Evolutionary conservation across 306 rosid genomes (phyloP).

Genomic region (Rosa chinensis): DNA sequence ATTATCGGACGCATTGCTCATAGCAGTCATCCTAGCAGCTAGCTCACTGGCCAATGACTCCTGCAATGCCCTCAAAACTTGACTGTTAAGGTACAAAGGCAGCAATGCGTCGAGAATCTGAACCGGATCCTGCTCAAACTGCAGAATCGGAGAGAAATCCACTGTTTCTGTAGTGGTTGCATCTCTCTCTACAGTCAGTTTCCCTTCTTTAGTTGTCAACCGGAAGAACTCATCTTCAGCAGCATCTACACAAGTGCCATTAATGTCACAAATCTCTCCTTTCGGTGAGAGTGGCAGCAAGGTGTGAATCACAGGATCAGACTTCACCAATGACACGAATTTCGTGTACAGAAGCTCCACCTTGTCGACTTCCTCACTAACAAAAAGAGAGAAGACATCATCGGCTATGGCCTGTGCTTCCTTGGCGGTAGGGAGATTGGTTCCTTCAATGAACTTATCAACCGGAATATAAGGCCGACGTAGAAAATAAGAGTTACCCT

Average conservation of each 20-base stretch:
- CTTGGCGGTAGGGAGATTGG: conserved; percentile 69
- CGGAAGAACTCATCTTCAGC: conserved; percentile 89
- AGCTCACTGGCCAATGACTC: conserved; percentile 91
- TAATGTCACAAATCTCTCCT: conserved; percentile 84
- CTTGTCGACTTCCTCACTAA: conserved; percentile 85
- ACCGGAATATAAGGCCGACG: conserved; percentile 86
- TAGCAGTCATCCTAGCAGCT: conserved; percentile 89
- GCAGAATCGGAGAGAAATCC: conserved; percentile 67
- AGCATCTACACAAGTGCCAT: conserved; percentile 83
- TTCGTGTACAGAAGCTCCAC: conserved; percentile 85
- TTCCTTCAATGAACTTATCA: conserved; percentile 67
- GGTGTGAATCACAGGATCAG: conserved; percentile 79
- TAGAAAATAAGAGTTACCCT: conserved; percentile 72
- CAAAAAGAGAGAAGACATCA: conserved; percentile 77
- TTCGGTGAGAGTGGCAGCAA: conserved; percentile 87
- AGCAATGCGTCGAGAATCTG: conserved; percentile 88
- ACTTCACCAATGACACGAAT: conserved; percentile 76
- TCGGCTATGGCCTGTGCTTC: conserved; percentile 95
- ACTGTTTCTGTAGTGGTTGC: conserved; percentile 43
- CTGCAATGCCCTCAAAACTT: conserved; percentile 81
- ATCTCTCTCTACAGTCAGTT: conserved; percentile 77
- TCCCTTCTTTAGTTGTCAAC: conserved; percentile 82
- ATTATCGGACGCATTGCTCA: conserved; percentile 81
- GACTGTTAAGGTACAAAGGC: conserved; percentile 87
- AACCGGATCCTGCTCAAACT: conserved; percentile 92